Evolutionary conservation across 1,284 basidiomycete species (phyloP).

Genomic region (Boletus holoroseus): DNA sequence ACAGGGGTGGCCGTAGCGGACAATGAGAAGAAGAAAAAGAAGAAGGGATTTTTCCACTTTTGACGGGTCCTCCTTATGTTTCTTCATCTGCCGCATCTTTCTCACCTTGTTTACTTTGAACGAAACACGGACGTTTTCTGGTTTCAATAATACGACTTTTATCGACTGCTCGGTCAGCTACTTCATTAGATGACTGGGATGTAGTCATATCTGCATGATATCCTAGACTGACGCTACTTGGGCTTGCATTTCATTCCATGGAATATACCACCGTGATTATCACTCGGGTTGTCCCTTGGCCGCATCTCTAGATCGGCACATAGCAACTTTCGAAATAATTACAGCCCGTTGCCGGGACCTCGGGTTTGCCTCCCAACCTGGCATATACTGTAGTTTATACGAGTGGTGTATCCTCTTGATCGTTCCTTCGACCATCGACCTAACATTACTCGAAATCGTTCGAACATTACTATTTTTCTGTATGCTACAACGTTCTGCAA

Average conservation of each 20-base stretch:
- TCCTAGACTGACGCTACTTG: constrained; percentile 19
- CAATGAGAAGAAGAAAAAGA: constrained; percentile 72
- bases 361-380: not conserved
- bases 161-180: not conserved
- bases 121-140: not conserved
- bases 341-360: not conserved
- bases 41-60: constrained; percentile 70
- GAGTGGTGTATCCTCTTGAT: not conserved
- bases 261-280: not conserved
- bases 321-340: not conserved
- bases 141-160: not conserved
- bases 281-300: not conserved
- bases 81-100: not conserved
- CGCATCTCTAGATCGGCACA: not conserved
- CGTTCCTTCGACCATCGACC: too few species aligned
- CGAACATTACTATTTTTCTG: not conserved
- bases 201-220: constrained; percentile 13
- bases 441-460: not conserved
- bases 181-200: not conserved
- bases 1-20: constrained; percentile 34
- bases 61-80: constrained; percentile 24
- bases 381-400: not conserved
- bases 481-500: not conserved
- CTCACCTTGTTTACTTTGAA: not conserved
- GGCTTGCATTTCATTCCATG: constrained; percentile 1